Evolutionary conservation across 2,329 filamentous ascomycete genomes (phyloP).

Genomic region (Chrysoporthe cubensis): DNA sequence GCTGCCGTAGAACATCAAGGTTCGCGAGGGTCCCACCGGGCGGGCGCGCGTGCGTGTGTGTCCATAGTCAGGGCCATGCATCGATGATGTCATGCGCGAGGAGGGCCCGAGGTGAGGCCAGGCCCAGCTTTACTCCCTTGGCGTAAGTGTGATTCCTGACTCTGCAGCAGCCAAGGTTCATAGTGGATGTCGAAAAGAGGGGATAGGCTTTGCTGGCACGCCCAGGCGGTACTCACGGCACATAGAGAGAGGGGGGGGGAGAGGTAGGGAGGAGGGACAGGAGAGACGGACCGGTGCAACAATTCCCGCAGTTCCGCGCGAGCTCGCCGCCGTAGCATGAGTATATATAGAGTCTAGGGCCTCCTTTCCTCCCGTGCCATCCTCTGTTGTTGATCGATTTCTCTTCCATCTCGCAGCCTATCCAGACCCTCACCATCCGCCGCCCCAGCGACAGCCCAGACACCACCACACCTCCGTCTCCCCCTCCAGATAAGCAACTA

Average conservation of each 20-base stretch:
- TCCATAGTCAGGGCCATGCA: neutral
- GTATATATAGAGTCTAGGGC: neutral
- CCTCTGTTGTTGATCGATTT: constrained; percentile 2
- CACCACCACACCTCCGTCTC: no score
- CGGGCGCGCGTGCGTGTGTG: neutral
- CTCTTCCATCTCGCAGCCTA: neutral
- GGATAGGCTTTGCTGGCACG: neutral
- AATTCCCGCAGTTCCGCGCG: constrained; percentile 7
- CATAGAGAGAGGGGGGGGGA: no score
- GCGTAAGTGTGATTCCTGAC: neutral
- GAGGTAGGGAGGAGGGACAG: no score
- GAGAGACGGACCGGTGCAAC: neutral
- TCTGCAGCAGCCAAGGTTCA: neutral
- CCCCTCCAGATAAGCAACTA: neutral
- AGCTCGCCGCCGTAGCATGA: neutral
- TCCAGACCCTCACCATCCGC: neutral
- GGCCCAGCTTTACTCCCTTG: neutral
- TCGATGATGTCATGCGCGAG: constrained; percentile 5
- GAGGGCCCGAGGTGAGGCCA: neutral
- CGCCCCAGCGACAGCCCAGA: neutral
- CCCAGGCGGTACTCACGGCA: neutral
- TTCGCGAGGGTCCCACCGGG: neutral
- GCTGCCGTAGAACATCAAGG: no score
- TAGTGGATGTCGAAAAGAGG: neutral
- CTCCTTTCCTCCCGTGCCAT: neutral